Base-by-base conservation (phyloP, 352 stramenopile genomes). In the Blastocystis sp. region DNA sequence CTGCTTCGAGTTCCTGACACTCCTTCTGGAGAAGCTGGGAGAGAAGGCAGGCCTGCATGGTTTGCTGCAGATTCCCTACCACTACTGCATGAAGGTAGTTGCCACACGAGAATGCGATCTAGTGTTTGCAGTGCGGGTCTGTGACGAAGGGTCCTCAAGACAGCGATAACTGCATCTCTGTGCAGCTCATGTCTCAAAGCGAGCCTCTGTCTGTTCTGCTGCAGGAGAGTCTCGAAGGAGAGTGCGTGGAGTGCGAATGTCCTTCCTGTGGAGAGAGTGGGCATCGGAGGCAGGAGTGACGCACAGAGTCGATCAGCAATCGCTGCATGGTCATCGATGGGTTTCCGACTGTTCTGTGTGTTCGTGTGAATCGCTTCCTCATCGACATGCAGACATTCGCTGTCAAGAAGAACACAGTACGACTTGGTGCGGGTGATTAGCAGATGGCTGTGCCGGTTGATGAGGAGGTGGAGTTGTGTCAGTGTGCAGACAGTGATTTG, bases 301-400 rank as follows among this genome's bases (percentile, higher is more conserved):
- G 11, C 7, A 20, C 45, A 68, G 73, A 85, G 24, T 54, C 73
- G 11, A 24, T 68, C 7, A 50, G 73, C 4, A 66, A n/a, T 24
- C 73, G 73, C 9, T 37, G 26, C n/a, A 26, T 43, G 34, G 45
- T 85, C 18, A 41, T 85, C 24, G 73, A 85, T 8, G 11, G n/a
- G 1, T n/a, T 85, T 2, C 73, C 73, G 13, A 18, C 3, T 1
- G 73, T 85, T 13, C 30, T 85, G 24, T 65, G 43, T 30, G 39
- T 85, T 41, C 73, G 73, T 20, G 53, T 85, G 4, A 85, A 85
- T 66, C 73, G 73, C 2, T 85, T 85, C 56, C 30, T 76, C 34
- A 24, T 76, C 8, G 37, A 56, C 37, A 20, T 34, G 39, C 16
- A 30, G 37, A 55, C 34, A 9, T 76, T 56, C 37, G 34, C 34